Evolutionary conservation across 2,329 filamentous ascomycete species (phyloP), one percentile per base, ranked within the genome.

Genomic region (Ophiostoma sp.): DNA sequence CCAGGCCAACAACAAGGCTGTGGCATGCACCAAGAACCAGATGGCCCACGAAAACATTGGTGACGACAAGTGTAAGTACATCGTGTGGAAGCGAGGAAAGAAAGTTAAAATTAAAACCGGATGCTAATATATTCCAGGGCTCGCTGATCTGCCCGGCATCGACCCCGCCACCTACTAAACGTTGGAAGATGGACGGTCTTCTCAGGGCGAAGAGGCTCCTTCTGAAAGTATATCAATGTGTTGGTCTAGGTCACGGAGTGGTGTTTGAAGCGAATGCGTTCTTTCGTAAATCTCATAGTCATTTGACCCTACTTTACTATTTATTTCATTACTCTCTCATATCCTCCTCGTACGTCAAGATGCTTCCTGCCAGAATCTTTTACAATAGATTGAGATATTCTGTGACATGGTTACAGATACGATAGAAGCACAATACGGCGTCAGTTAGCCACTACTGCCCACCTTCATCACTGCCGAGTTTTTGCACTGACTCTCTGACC

Each of bases 21-120:
- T 76, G 6, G 64, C 70, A 57, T 78, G 77, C 74, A 77, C 77
- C 61, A 77, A 76, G 76, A 28, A 48, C 31, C 76, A 76, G 74
- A 75, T 75, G 73, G 74, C 74, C 22, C 72, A 75, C 57, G 77
- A 77, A 74, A 70, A 72, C 63, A 73, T 78, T 69, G 77, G 77
- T 63, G 75, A 76, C 66, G 72, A 72, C 68, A 74, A 69, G 70
- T 74, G 74, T 75, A 55, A 72, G 74, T 42, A 15, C 11, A 42
- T 11, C 12, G 39, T 72, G 2, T 7, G 15, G 22, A 17, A 17
- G 17, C n/a, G 50, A 28, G 5, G 11, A 5, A 4, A 36, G 12
- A 31, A n/a, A 55, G 22, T 33, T 19, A 11, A 33, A 28, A 22
- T 3, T 19, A 72, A 25, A 8, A 42, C 19, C 11, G 11, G 55